phyloP scores from a whole-genome alignment of 768 basidiomycete genomes.

The Rhizopogon vesiculosus region DNA sequence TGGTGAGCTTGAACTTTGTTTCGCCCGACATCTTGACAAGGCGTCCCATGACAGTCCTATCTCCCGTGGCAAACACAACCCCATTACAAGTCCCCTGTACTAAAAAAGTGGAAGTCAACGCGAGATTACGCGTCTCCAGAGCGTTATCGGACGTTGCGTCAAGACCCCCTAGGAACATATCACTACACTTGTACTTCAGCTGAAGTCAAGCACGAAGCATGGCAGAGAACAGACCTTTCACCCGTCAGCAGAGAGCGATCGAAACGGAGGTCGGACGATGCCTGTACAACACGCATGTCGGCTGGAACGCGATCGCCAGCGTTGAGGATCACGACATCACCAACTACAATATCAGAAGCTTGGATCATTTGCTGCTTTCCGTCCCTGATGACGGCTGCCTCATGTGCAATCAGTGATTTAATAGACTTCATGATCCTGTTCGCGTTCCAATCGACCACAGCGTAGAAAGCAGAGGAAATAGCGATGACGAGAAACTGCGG shows the following conservation, averaged over 20 bases:
- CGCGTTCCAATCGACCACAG: constrained; percentile 20
- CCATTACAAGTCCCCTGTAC: constrained; percentile 50
- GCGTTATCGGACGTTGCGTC: constrained; percentile 38
- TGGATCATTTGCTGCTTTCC: constrained; percentile 40
- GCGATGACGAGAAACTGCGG: constrained; percentile 54
- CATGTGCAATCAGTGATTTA: constrained; percentile 30
- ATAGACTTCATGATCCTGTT: constrained; percentile 40
- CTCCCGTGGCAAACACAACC: constrained; percentile 44
- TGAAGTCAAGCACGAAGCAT: constrained; percentile 18
- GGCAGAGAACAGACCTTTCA: constrained; percentile 37
- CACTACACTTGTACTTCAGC: constrained; percentile 8
- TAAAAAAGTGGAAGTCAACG: constrained; percentile 17
- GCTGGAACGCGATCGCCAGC: constrained; percentile 71
- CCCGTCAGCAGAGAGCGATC: constrained; percentile 66
- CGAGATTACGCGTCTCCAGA: constrained; percentile 51
- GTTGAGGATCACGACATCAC: constrained; percentile 58
- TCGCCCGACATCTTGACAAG: constrained; percentile 36
- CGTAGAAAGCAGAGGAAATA: constrained; percentile 36
- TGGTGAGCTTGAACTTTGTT: constrained; percentile 30
- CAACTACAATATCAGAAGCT: constrained; percentile 60
- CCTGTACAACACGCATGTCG: constrained; percentile 59
- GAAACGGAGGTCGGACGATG: constrained; percentile 52
- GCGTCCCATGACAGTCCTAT: constrained; percentile 44
- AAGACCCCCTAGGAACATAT: constrained; percentile 31
- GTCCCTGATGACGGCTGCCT: constrained; percentile 45